Evolutionary conservation across 2,329 filamentous ascomycete genomes (phyloP).

Genomic region (Neonectria neomacrospora): DNA sequence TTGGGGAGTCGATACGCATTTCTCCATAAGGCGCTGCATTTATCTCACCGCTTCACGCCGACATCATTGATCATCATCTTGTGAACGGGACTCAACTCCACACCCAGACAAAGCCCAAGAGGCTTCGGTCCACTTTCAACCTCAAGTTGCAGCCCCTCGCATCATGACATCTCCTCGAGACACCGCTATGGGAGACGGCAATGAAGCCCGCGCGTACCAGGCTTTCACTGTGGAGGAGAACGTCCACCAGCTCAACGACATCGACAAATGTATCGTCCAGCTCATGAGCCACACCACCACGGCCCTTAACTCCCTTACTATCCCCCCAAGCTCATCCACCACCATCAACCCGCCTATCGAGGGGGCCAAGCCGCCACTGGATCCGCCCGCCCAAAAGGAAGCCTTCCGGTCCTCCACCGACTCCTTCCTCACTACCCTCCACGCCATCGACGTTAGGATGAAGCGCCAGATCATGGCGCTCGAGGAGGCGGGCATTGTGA

Average conservation of each 20-base stretch:
- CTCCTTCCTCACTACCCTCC: constrained; percentile 78
- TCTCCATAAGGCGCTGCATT: too few relatives aligned
- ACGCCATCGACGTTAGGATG: constrained; percentile 78
- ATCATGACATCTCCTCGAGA: constrained; percentile 49
- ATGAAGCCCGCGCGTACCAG: constrained; percentile 49
- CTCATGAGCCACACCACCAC: constrained; percentile 58
- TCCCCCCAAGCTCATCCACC: constrained; percentile 38
- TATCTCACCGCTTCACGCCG: not conserved
- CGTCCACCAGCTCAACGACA: constrained; percentile 81
- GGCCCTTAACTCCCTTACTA: constrained; percentile 58
- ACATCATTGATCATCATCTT: not conserved
- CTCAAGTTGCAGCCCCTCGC: not conserved
- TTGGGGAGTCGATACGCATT: not conserved
- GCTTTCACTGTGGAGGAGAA: constrained; percentile 81
- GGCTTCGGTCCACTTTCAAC: not conserved
- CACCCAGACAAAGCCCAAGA: not conserved
- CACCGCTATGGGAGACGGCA: constrained; percentile 45
- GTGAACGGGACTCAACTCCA: not conserved
- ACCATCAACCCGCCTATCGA: constrained; percentile 27
- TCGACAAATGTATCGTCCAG: constrained; percentile 70
- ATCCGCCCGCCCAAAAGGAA: constrained; percentile 62
- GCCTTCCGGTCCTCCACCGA: constrained; percentile 69
- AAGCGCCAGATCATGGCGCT: constrained; percentile 76
- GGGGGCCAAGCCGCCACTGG: constrained; percentile 45
- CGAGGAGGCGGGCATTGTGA: constrained; percentile 83